phyloP scores from a whole-genome alignment of 768 basidiomycete genomes.

The Sarcodon sp. region DNA sequence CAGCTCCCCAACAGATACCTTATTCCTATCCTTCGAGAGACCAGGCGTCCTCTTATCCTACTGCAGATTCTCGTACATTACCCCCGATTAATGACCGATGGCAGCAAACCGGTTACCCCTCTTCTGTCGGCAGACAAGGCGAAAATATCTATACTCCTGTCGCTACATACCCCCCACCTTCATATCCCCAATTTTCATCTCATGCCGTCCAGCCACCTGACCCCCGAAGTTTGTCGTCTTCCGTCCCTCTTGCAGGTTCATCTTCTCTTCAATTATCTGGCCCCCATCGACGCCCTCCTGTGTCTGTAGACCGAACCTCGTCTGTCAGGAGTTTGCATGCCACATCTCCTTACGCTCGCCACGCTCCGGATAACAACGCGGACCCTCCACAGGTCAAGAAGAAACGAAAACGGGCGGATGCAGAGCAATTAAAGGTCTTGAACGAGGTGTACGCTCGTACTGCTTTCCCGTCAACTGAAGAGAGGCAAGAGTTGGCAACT shows the following conservation, averaged over 20 bases:
- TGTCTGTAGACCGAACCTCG: conserved; percentile 16
- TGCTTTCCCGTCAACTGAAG: conserved; percentile 81
- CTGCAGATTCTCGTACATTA: background rate
- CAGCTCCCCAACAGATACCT: background rate
- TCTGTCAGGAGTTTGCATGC: conserved; percentile 18
- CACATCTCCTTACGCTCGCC: conserved; percentile 43
- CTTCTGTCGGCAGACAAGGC: background rate
- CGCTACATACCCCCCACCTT: conserved; percentile 6
- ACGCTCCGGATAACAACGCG: conserved; percentile 11
- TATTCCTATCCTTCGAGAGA: background rate
- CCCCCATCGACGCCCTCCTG: conserved; percentile 19
- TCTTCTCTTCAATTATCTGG: conserved; percentile 7
- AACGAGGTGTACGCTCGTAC: conserved; percentile 74
- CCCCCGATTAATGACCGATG: background rate
- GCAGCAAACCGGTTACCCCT: background rate
- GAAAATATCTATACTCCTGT: background rate
- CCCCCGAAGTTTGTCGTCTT: conserved; percentile 16
- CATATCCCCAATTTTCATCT: conserved; percentile 6
- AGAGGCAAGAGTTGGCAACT: conserved; percentile 65
- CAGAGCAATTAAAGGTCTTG: conserved; percentile 65
- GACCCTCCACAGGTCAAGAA: conserved; percentile 68
- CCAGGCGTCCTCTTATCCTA: background rate
- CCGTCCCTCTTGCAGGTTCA: conserved; percentile 7
- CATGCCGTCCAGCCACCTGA: conserved; percentile 17
- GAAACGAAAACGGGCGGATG: conserved; percentile 79